phyloP scores from a whole-genome alignment of 192 early-diverging fungal species.

The Ambispora gerdemannii region DNA sequence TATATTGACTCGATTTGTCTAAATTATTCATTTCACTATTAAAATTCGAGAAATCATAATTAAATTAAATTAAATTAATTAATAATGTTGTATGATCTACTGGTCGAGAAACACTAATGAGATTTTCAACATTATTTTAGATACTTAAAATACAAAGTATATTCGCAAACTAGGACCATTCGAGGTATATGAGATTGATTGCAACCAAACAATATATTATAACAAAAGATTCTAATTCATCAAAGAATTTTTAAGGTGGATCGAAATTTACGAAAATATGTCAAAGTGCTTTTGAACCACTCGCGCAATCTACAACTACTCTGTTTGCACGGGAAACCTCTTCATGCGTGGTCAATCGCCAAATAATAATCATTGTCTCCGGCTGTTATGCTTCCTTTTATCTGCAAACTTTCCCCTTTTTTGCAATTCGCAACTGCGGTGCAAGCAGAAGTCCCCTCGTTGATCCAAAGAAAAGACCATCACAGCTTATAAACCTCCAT shows the following conservation, averaged over 20 bases:
- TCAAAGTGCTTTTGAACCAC: constrained; percentile 52
- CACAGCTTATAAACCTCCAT: constrained; percentile 46
- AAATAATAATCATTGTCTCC: background rate
- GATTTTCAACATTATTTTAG: constrained; percentile 28
- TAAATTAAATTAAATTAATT: background rate
- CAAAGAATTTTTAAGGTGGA: constrained; percentile 36
- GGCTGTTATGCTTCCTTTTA: background rate
- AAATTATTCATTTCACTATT: constrained; percentile 63
- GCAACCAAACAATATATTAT: background rate
- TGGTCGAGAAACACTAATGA: constrained; percentile 73
- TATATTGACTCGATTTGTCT: constrained; percentile 72
- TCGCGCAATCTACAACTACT: constrained; percentile 54
- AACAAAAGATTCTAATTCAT: background rate
- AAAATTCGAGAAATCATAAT: background rate
- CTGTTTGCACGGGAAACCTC: constrained; percentile 47
- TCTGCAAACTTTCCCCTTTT: constrained; percentile 36
- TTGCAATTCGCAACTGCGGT: constrained; percentile 31
- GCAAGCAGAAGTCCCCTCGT: constrained; percentile 20
- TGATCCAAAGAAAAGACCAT: constrained; percentile 19
- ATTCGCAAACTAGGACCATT: constrained; percentile 56
- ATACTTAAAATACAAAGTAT: constrained; percentile 74
- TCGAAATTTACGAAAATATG: constrained; percentile 56
- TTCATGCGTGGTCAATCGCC: background rate
- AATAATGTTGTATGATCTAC: constrained; percentile 82
- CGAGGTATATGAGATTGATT: constrained; percentile 33